Evolutionary conservation across 345 rosid species (phyloP).

Genomic region (Chamaenerion angustifolium): DNA sequence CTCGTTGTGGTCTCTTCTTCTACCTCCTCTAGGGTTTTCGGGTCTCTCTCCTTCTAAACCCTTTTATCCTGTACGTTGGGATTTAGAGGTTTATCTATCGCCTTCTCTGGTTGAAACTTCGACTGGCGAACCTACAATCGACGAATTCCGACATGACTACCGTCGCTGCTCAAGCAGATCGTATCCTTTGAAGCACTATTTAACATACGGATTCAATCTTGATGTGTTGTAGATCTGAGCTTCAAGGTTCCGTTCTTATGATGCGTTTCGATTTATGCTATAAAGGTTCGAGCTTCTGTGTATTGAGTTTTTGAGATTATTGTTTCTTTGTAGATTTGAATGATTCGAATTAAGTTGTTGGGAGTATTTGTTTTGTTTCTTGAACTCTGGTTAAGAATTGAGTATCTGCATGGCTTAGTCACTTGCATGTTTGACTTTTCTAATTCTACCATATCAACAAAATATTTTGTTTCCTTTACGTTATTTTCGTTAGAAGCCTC

Average conservation of each 20-base stretch:
- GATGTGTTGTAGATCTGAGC: not conserved
- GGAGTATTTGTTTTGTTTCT: too few relatives aligned
- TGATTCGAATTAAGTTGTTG: too few relatives aligned
- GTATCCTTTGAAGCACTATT: slow-evolving; percentile 17
- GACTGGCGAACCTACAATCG: not conserved
- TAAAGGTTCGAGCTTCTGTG: too few relatives aligned
- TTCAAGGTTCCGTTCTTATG: not conserved
- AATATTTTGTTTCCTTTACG: slow-evolving; percentile 12
- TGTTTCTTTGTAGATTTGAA: too few relatives aligned
- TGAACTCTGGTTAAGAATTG: not conserved
- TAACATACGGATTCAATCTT: not conserved
- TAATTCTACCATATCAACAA: too few relatives aligned
- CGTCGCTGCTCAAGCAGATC: slow-evolving; percentile 23
- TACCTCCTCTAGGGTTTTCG: too few relatives aligned
- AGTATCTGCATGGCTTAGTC: not conserved
- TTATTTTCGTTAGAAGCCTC: slow-evolving; percentile 15
- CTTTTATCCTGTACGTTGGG: too few relatives aligned
- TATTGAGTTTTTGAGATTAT: too few relatives aligned
- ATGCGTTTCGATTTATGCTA: not conserved
- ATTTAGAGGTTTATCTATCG: too few relatives aligned
- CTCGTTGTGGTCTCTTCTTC: too few relatives aligned
- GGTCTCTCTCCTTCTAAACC: too few relatives aligned
- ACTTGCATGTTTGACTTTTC: not conserved
- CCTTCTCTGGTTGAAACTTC: too few relatives aligned
- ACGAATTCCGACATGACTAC: slow-evolving; percentile 17